Base-by-base conservation (phyloP, 2,329 filamentous ascomycete species). In the Didymella pomorum region DNA sequence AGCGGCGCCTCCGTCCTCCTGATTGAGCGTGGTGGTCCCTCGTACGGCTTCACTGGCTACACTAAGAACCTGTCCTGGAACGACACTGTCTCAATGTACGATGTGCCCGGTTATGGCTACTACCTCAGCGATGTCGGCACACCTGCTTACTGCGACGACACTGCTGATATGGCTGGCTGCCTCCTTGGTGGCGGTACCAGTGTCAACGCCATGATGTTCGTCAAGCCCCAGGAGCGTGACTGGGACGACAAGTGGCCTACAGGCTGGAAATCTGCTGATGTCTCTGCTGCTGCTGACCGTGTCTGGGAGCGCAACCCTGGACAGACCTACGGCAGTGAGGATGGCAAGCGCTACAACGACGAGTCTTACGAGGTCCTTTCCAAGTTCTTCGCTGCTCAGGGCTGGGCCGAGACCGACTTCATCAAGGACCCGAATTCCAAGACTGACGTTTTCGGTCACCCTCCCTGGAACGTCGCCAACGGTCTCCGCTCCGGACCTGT, bases 271-370 rank as follows among this genome's bases (percentile, higher is more conserved):
- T 82, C 84, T 43, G 71, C 78, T 12, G 88, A 92, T 66, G 83
- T 92, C 70, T 75, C 78, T 48, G 71, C 78, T 25, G 84, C 89
- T 5, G 85, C 87, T 9, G 76, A 83, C n/a, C 83, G 86, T 39
- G 84, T 89, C n/a, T 92, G 90, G 70, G 78, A 81, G 29, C 83
- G 87, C n/a, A 91, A 91, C 60, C 89, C 89, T 0, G 89, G 89
- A 41, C 90, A 88, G 0, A 85, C 83, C 31, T 78, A 80, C 48
- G 88, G 89, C 0, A 91, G 88, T 1, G 79, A 79, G 65, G 88
- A 93, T 66, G 86, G 86, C 42, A 78, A 86, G 64, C 80, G 84
- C 33, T 91, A 91, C 73, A 80, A 87, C 11, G 84, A 88, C 53
- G 80, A 86, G 53, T 86, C 88, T 2, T 91, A 87, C 71, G 78